phyloP scores from a whole-genome alignment of 345 rosid genomes.

The Eucalyptus sp. region DNA sequence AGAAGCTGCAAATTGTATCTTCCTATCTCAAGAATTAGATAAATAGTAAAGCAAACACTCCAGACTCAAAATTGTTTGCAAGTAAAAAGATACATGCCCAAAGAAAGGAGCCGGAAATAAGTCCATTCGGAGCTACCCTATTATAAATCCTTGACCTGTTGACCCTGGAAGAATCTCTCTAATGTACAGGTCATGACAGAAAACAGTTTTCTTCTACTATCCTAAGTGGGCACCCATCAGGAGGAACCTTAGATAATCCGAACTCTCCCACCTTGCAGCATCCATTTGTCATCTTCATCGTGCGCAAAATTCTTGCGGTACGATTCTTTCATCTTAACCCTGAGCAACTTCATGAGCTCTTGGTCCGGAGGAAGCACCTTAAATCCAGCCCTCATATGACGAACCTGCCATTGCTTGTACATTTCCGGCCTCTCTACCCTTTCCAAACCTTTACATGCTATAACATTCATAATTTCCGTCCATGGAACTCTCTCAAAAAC shows the following conservation, averaged over 20 bases:
- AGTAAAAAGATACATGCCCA: not conserved
- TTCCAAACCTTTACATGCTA: constrained; percentile 19
- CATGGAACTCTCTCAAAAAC: constrained; percentile 2
- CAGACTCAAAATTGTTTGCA: not conserved
- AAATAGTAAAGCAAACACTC: not conserved
- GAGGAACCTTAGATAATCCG: too few relatives aligned
- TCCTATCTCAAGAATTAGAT: not conserved
- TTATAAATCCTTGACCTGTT: not conserved
- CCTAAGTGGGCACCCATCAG: not conserved
- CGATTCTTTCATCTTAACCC: not conserved
- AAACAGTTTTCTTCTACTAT: not conserved
- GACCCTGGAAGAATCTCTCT: not conserved
- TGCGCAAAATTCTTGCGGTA: too few relatives aligned
- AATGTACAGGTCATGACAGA: not conserved
- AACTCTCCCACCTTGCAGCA: too few relatives aligned
- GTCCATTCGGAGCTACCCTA: not conserved
- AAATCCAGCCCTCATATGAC: constrained; percentile 13
- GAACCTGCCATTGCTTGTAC: constrained; percentile 25
- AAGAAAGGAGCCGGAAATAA: not conserved
- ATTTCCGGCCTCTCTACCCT: constrained; percentile 1
- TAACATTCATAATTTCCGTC: constrained; percentile 12
- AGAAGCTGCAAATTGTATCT: not conserved
- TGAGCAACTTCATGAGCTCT: not conserved
- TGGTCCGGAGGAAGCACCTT: constrained; percentile 7
- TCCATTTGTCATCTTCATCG: too few relatives aligned